A percentile compares a stretch with the other conserved stretches of the same genome.
phyloP scores from a whole-genome alignment of 139 green algal species.

The Diplosphaera chodatii region DNA sequence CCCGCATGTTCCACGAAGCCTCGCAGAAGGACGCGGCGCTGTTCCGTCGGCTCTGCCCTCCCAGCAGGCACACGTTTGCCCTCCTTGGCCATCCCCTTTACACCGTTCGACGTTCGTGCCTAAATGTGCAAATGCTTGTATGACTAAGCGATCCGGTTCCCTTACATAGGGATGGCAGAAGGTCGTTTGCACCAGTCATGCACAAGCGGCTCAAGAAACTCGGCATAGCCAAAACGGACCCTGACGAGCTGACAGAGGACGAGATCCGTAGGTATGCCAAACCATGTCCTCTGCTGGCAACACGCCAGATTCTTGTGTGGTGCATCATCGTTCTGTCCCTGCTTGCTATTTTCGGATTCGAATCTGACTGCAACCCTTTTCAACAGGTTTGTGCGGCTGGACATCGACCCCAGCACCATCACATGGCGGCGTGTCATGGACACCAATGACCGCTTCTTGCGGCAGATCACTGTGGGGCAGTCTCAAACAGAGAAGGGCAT shows the following conservation, averaged over 20 bases:
- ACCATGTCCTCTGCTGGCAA: too few species aligned
- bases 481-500: slow-evolving; percentile 46
- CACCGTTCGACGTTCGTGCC: too few species aligned
- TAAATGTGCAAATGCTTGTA: too few species aligned
- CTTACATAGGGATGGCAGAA: slow-evolving; percentile 55
- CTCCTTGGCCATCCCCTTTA: too few species aligned
- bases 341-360: too few species aligned
- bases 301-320: too few species aligned
- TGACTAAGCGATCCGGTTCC: too few species aligned
- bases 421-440: slow-evolving; percentile 95
- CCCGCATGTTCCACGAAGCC: slow-evolving; percentile 94
- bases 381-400: slow-evolving; percentile 85
- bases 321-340: too few species aligned
- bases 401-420: slow-evolving; percentile 86
- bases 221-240: slow-evolving; percentile 85
- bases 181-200: slow-evolving; percentile 88
- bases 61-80: slow-evolving; percentile 17
- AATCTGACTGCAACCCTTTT: too few species aligned
- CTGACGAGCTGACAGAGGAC: slow-evolving; percentile 80
- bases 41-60: slow-evolving; percentile 82
- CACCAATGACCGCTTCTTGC: slow-evolving; percentile 94
- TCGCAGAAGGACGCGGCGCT: slow-evolving; percentile 76
- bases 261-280: too few species aligned
- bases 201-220: slow-evolving; percentile 78
- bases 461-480: slow-evolving; percentile 82